A percentile compares a stretch with the other conserved stretches of the same genome.
phyloP scores from a whole-genome alignment of 2,329 filamentous ascomycete species.

The Chrysoporthe cubensis region DNA sequence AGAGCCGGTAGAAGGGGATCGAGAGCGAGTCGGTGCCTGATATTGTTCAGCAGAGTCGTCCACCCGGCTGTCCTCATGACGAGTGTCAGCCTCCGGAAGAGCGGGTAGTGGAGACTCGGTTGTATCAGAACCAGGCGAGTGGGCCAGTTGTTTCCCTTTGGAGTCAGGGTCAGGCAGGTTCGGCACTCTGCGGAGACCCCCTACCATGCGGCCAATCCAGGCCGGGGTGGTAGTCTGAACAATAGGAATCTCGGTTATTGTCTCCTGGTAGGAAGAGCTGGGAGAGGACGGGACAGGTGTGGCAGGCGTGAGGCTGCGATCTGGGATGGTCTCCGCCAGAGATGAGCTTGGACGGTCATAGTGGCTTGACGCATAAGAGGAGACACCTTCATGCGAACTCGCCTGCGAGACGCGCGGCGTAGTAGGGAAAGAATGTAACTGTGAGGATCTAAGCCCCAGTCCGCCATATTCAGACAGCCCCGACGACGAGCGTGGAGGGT shows the following conservation, averaged over 20 bases:
- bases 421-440: conserved; percentile 44
- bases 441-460: conserved; percentile 46
- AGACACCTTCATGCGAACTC: conserved; percentile 54
- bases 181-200: conserved; percentile 58
- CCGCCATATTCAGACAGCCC: conserved; percentile 29
- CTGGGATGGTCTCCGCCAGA: conserved; percentile 44
- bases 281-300: conserved; percentile 38
- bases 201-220: conserved; percentile 59
- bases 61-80: conserved; percentile 26
- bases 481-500: conserved; percentile 27
- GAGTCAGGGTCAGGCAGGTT: conserved; percentile 48
- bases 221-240: conserved; percentile 41
- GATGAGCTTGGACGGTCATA: conserved; percentile 55
- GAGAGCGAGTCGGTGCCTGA: conserved; percentile 43
- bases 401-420: conserved; percentile 43
- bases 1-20: conserved; percentile 47
- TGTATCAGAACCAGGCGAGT: conserved; percentile 34
- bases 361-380: conserved; percentile 49
- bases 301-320: conserved; percentile 46
- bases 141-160: conserved; percentile 45
- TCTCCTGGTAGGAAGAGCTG: conserved; percentile 38
- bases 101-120: conserved; percentile 38
- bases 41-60: conserved; percentile 33
- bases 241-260: conserved; percentile 39
- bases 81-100: conserved; percentile 40